phyloP scores from a whole-genome alignment of 2,329 filamentous ascomycete species.

The Penicillium capsulatum region DNA sequence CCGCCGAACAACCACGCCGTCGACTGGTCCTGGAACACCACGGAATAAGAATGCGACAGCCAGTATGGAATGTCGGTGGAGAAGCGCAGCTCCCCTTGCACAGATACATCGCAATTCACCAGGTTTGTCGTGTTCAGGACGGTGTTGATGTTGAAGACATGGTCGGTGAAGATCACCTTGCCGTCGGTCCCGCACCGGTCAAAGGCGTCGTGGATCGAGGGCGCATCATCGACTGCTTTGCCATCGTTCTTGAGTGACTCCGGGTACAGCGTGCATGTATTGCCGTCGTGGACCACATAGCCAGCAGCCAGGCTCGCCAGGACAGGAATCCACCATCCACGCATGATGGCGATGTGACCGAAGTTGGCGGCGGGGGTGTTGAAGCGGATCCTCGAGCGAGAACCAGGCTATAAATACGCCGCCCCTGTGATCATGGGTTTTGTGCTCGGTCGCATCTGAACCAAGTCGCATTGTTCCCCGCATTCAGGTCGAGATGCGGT shows the following conservation, averaged over 20 bases:
- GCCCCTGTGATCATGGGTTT: too few relatives aligned
- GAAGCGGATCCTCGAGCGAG: too few relatives aligned
- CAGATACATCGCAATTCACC: slow-evolving; percentile 27
- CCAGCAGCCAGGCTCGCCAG: slow-evolving; percentile 6
- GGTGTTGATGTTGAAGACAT: slow-evolving; percentile 18
- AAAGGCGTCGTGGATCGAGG: slow-evolving; percentile 27
- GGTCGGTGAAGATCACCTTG: slow-evolving; percentile 24
- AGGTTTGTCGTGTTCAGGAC: slow-evolving; percentile 19
- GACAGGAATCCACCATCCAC: slow-evolving; percentile 1
- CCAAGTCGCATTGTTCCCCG: too few relatives aligned
- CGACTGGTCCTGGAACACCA: slow-evolving; percentile 55
- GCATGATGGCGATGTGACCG: slow-evolving; percentile 5
- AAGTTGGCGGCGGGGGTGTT: too few relatives aligned
- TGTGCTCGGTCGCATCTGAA: too few relatives aligned
- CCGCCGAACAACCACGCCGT: slow-evolving; percentile 56
- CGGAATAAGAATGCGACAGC: slow-evolving; percentile 48
- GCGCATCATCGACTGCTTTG: slow-evolving; percentile 18
- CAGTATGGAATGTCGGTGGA: slow-evolving; percentile 50
- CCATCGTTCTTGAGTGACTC: slow-evolving; percentile 20
- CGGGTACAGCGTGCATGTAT: slow-evolving; percentile 20
- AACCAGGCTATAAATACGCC: too few relatives aligned
- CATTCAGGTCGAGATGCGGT: too few relatives aligned
- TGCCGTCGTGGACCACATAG: slow-evolving; percentile 19
- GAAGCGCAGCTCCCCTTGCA: slow-evolving; percentile 35
- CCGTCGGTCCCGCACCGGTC: slow-evolving; percentile 27